Percentiles rank a stretch among this genome's conserved stretches.
Evolutionary conservation across 495 filamentous ascomycete species (phyloP).

Genomic region (Letharia columbiana): DNA sequence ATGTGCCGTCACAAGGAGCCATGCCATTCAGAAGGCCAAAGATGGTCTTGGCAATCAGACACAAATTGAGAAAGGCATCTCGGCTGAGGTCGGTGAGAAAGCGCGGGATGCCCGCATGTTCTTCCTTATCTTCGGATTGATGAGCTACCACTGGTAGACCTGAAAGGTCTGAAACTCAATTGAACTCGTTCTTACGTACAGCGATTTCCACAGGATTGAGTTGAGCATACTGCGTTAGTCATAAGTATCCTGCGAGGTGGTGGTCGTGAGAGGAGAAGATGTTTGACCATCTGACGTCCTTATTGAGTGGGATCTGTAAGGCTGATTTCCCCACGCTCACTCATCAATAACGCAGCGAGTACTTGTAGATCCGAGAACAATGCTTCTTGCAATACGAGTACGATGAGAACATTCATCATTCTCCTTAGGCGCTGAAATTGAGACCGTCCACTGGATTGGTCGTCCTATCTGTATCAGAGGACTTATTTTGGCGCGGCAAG

Average conservation of each 20-base stretch:
- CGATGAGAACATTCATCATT: no score
- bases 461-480: no score
- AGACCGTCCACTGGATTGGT: no score
- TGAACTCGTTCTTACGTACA: background rate
- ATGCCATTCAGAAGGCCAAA: background rate
- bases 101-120: background rate
- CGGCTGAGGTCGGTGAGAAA: background rate
- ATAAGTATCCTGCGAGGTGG: background rate
- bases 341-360: background rate
- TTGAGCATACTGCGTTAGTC: background rate
- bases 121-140: conserved; percentile 7
- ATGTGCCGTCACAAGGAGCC: background rate
- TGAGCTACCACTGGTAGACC: background rate
- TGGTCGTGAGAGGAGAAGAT: background rate
- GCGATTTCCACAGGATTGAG: background rate
- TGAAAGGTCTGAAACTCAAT: background rate
- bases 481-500: no score
- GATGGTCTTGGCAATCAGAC: background rate
- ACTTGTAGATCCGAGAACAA: no score
- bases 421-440: no score
- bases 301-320: background rate
- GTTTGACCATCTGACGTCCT: no score
- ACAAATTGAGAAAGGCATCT: background rate
- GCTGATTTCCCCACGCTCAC: conserved; percentile 1
- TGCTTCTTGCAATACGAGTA: no score